A percentile compares a stretch with the other conserved stretches of the same genome.
phyloP scores from a whole-genome alignment of 495 filamentous ascomycete species.

The Neurospora sp. region DNA sequence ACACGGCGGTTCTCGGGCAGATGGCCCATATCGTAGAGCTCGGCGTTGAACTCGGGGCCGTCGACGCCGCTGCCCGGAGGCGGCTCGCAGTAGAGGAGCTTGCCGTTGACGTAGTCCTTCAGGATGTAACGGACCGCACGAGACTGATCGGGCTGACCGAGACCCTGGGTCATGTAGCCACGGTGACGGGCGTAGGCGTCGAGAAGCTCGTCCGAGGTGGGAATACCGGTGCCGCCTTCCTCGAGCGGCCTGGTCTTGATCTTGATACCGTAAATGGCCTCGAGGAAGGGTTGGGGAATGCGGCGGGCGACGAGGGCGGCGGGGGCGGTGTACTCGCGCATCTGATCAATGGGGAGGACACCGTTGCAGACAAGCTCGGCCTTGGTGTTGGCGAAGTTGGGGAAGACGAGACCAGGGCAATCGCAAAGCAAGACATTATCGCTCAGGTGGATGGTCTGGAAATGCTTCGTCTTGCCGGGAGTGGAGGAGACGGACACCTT shows the following conservation, averaged over 20 bases:
- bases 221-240: constrained; percentile 86
- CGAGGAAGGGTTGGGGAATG: constrained; percentile 83
- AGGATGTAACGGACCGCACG: constrained; percentile 82
- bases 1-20: constrained; percentile 64
- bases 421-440: constrained; percentile 88
- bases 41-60: constrained; percentile 68
- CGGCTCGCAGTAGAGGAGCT: constrained; percentile 84
- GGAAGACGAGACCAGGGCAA: constrained; percentile 97
- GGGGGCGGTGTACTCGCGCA: constrained; percentile 89
- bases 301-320: constrained; percentile 76
- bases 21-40: constrained; percentile 72
- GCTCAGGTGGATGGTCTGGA: constrained; percentile 94
- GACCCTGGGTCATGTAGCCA: constrained; percentile 79
- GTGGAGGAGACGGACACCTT: constrained; percentile 98
- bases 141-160: constrained; percentile 86
- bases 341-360: constrained; percentile 92
- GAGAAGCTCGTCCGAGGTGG: constrained; percentile 81
- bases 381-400: constrained; percentile 95
- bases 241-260: constrained; percentile 74
- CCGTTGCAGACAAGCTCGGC: constrained; percentile 94
- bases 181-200: constrained; percentile 77
- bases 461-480: constrained; percentile 98
- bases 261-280: constrained; percentile 86
- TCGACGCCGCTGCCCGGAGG: constrained; percentile 65
- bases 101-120: constrained; percentile 96